phyloP scores from a whole-genome alignment of 495 filamentous ascomycete genomes.

The Tetracladium setigerum region DNA sequence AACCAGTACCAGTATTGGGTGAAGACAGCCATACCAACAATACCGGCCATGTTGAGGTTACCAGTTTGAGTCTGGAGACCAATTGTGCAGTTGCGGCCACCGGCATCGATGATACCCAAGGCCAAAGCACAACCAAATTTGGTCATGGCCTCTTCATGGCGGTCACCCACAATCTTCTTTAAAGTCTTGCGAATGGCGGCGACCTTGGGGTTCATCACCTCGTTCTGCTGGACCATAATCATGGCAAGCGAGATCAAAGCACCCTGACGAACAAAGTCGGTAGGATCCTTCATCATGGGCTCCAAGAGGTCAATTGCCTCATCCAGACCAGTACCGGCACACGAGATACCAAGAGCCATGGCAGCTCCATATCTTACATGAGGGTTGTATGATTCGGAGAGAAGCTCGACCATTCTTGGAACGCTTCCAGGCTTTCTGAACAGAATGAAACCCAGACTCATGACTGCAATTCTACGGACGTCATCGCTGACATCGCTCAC shows the following conservation, averaged over 20 bases:
- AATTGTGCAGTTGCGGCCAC: slow-evolving; percentile 96
- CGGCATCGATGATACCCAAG: slow-evolving; percentile 95
- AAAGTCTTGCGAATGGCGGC: slow-evolving; percentile 74
- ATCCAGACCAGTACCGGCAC: slow-evolving; percentile 91
- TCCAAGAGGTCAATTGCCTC: slow-evolving; percentile 96
- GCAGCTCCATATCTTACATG: slow-evolving; percentile 97
- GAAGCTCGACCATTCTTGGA: slow-evolving; percentile 96
- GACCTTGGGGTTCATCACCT: slow-evolving; percentile 89
- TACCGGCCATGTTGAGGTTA: slow-evolving; percentile 94
- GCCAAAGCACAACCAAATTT: slow-evolving; percentile 95
- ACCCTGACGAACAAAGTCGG: slow-evolving; percentile 96
- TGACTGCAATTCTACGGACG: slow-evolving; percentile 91
- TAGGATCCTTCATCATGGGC: slow-evolving; percentile 99
- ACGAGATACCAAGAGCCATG: slow-evolving; percentile 97
- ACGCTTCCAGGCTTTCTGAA: slow-evolving; percentile 97
- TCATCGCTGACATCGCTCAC: slow-evolving; percentile 99
- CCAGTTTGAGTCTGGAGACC: slow-evolving; percentile 95
- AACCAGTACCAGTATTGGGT: slow-evolving; percentile 99
- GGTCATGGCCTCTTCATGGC: slow-evolving; percentile 99
- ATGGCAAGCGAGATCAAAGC: slow-evolving; percentile 92
- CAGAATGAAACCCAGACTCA: slow-evolving; percentile 96
- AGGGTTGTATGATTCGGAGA: slow-evolving; percentile 97
- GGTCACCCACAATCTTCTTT: slow-evolving; percentile 85
- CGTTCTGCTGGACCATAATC: slow-evolving; percentile 98
- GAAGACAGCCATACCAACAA: slow-evolving; percentile 96